phyloP scores from a whole-genome alignment of 2,329 filamentous ascomycete species.

The Karstenula rhodostoma region DNA sequence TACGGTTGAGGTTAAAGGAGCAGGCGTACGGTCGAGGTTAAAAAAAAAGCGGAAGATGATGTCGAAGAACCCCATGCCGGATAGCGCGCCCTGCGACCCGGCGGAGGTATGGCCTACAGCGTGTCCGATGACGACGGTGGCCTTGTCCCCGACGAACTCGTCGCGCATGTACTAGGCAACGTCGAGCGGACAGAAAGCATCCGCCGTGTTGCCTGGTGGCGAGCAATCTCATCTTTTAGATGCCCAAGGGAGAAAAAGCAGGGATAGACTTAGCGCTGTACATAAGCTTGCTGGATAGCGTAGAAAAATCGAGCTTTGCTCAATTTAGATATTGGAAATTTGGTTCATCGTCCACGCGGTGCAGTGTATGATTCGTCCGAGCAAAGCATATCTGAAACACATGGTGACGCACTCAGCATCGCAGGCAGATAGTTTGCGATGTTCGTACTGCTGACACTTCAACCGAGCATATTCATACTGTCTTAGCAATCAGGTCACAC shows the following conservation, averaged over 20 bases:
- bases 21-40: conserved; percentile 9
- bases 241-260: background rate
- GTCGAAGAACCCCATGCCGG: conserved; percentile 15
- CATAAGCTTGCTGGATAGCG: conserved; percentile 9
- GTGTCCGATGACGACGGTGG: conserved; percentile 12
- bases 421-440: no score
- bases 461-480: no score
- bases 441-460: no score
- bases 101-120: conserved; percentile 10
- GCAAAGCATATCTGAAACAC: no score
- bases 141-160: conserved; percentile 9
- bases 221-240: background rate
- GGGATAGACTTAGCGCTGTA: conserved; percentile 8
- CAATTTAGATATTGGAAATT: background rate
- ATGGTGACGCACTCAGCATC: no score
- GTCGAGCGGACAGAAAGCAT: conserved; percentile 10
- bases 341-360: conserved; percentile 13
- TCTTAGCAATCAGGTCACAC: no score
- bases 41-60: conserved; percentile 17
- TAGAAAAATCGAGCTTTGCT: background rate
- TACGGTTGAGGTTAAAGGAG: conserved; percentile 12
- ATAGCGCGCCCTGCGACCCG: conserved; percentile 4
- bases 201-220: conserved; percentile 7
- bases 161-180: conserved; percentile 11
- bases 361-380: conserved; percentile 1